Conservation (phyloP, 169 alveolate species). For the Eimeria falciformis region DNA sequence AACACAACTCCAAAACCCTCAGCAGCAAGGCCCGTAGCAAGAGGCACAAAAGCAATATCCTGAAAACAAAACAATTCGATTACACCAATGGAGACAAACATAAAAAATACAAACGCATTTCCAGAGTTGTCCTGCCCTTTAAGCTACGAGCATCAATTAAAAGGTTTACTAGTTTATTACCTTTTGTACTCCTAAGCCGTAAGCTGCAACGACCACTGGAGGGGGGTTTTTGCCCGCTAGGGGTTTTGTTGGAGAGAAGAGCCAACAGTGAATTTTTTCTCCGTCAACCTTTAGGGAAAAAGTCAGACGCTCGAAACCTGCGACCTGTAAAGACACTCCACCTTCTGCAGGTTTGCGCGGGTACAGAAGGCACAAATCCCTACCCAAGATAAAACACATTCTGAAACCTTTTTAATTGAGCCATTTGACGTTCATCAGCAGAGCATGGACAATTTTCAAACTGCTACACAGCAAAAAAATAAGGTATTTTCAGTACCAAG, state of each 20-base stretch:
- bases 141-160: not conserved
- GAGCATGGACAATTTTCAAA: not conserved
- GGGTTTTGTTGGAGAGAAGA: not conserved
- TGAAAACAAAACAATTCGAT: not conserved
- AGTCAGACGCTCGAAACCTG: slow-evolving; percentile 17
- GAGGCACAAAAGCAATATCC: slow-evolving; percentile 19
- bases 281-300: not conserved
- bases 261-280: slow-evolving; percentile 30
- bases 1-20: slow-evolving; percentile 16
- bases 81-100: not conserved
- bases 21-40: slow-evolving; percentile 22
- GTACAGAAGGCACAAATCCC: no score
- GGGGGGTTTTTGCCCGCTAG: not conserved
- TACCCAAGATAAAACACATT: no score
- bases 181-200: slow-evolving; percentile 37
- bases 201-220: slow-evolving; percentile 23
- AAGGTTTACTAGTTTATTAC: no score
- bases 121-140: not conserved
- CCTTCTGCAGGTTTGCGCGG: no score
- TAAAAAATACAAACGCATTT: not conserved
- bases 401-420: not conserved
- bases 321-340: not conserved
- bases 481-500: not conserved
- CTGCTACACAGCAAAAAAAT: not conserved
- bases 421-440: no score